phyloP scores from a whole-genome alignment of 108 stramenopile species.

The Licmophora abbreviata region DNA sequence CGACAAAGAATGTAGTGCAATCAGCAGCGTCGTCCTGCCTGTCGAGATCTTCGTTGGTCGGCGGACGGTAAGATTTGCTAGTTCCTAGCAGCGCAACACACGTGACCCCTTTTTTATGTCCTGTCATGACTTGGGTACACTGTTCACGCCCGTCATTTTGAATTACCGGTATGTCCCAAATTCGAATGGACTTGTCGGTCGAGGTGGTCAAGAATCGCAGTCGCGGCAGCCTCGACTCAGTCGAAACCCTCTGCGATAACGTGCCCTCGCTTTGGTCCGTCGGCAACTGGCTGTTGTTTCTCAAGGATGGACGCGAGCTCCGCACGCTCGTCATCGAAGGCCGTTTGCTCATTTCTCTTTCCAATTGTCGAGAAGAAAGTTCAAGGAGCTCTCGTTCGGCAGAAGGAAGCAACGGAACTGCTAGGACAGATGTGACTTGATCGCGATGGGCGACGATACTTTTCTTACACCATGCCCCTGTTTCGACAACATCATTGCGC shows the following conservation, averaged over 20 bases:
- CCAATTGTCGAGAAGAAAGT: neutral
- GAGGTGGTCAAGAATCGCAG: constrained; percentile 17
- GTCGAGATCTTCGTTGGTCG: neutral
- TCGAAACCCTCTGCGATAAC: neutral
- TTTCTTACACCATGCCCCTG: constrained; percentile 30
- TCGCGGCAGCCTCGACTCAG: constrained; percentile 9
- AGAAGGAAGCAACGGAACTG: constrained; percentile 5
- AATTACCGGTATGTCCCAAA: constrained; percentile 17
- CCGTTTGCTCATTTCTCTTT: neutral
- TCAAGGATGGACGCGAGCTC: neutral
- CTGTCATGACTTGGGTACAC: constrained; percentile 4
- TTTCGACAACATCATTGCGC: constrained; percentile 28
- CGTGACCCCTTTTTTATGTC: constrained; percentile 6
- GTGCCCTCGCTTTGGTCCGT: neutral
- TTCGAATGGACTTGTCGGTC: constrained; percentile 11
- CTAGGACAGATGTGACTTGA: constrained; percentile 6
- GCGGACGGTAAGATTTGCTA: neutral
- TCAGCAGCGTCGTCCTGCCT: constrained; percentile 3
- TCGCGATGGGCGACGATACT: constrained; percentile 13
- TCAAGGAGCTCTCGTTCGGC: neutral
- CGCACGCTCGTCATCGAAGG: neutral
- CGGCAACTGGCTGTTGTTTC: neutral
- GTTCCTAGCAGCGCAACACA: constrained; percentile 3
- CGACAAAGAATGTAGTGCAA: constrained; percentile 7
- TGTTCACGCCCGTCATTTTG: constrained; percentile 8